Evolutionary conservation across 345 rosid genomes (phyloP).

Genomic region (Passiflora organensis): DNA sequence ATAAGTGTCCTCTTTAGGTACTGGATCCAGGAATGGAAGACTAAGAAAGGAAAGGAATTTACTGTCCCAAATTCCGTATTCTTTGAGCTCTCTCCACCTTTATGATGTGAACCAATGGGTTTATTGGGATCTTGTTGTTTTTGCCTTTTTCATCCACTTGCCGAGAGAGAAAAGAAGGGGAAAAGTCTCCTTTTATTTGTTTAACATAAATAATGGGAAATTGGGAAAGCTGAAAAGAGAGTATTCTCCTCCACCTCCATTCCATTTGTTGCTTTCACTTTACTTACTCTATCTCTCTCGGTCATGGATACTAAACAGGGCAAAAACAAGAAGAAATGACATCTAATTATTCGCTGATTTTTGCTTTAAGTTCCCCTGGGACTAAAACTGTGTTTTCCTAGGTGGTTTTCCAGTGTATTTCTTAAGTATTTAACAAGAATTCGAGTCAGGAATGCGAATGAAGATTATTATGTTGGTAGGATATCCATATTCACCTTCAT

Average conservation of each 20-base stretch:
- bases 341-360: slow-evolving; percentile 8
- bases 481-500: too few relatives aligned
- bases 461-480: too few relatives aligned
- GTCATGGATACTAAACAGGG: slow-evolving; percentile 16
- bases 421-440: too few relatives aligned
- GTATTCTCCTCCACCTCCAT: slow-evolving; percentile 18
- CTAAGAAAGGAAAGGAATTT: slow-evolving; percentile 36
- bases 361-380: slow-evolving; percentile 7
- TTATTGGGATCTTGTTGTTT: slow-evolving; percentile 20
- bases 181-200: slow-evolving; percentile 7
- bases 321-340: neutral
- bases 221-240: slow-evolving; percentile 9
- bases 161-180: slow-evolving; percentile 16
- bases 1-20: slow-evolving; percentile 14
- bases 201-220: neutral
- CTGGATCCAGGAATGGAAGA: slow-evolving; percentile 31
- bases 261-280: slow-evolving; percentile 6
- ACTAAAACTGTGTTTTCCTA: too few relatives aligned
- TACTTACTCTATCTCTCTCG: neutral
- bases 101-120: slow-evolving; percentile 23
- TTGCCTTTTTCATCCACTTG: slow-evolving; percentile 8
- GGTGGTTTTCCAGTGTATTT: too few relatives aligned
- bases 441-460: too few relatives aligned
- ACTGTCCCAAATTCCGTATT: slow-evolving; percentile 48
- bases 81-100: slow-evolving; percentile 40